Evolutionary conservation across 2,329 filamentous ascomycete genomes (phyloP).

Genomic region (Dactylellina sp.): DNA sequence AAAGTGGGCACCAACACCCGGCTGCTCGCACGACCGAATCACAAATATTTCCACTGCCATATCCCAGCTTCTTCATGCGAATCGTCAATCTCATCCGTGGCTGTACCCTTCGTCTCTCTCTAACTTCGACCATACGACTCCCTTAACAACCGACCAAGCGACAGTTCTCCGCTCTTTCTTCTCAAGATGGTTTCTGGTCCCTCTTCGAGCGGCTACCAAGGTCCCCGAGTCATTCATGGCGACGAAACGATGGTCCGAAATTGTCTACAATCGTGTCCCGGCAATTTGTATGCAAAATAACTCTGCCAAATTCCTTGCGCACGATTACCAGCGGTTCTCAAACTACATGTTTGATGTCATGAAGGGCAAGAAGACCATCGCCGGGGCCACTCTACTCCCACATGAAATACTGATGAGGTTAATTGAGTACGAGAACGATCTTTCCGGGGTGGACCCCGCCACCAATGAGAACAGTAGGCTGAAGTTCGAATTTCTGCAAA

Average conservation of each 20-base stretch:
- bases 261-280: constrained; percentile 71
- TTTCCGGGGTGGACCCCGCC: background rate
- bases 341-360: constrained; percentile 68
- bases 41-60: constrained; percentile 71
- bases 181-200: constrained; percentile 69
- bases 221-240: constrained; percentile 70
- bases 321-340: constrained; percentile 68
- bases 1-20: constrained; percentile 72
- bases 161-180: constrained; percentile 27
- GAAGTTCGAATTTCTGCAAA: constrained; percentile 61
- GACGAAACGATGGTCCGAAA: constrained; percentile 66
- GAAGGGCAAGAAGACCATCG: constrained; percentile 67
- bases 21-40: constrained; percentile 71
- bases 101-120: constrained; percentile 33
- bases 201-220: constrained; percentile 69
- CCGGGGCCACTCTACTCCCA: constrained; percentile 70
- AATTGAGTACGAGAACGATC: constrained; percentile 16
- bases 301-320: constrained; percentile 66
- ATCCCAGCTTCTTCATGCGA: constrained; percentile 66
- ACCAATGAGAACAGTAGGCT: constrained; percentile 59
- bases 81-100: constrained; percentile 41
- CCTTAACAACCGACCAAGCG: constrained; percentile 19
- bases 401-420: constrained; percentile 65
- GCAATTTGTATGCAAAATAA: constrained; percentile 71
- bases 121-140: constrained; percentile 7